phyloP scores from a whole-genome alignment of 2,329 filamentous ascomycete genomes.

The Talaromyces sp. region DNA sequence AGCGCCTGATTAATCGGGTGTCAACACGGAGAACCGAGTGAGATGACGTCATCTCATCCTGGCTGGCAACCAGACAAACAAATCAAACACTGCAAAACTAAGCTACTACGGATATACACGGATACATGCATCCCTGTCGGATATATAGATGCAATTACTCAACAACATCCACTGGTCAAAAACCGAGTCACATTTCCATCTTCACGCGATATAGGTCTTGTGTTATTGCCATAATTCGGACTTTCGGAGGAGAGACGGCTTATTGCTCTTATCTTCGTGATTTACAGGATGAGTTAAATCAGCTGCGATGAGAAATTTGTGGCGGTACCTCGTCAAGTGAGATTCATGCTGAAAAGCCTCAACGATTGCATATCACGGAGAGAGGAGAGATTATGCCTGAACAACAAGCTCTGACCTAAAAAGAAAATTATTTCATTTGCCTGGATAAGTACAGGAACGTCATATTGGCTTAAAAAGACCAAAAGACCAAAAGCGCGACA shows the following conservation, averaged over 20 bases:
- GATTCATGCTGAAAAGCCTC: too few species aligned
- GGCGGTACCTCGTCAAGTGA: too few species aligned
- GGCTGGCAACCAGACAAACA: background rate
- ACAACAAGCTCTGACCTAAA: too few species aligned
- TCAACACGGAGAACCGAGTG: background rate
- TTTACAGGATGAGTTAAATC: too few species aligned
- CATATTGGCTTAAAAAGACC: background rate
- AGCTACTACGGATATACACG: background rate
- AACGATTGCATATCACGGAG: too few species aligned
- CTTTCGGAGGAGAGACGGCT: background rate
- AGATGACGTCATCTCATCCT: background rate
- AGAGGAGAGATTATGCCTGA: too few species aligned
- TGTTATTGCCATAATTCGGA: background rate
- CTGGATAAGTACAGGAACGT: background rate
- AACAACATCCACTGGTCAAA: background rate
- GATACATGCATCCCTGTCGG: background rate
- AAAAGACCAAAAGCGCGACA: background rate
- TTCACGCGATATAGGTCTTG: background rate
- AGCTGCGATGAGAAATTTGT: too few species aligned
- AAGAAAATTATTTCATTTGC: too few species aligned
- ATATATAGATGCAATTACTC: background rate
- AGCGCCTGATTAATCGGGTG: background rate
- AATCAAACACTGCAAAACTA: background rate
- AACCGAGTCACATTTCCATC: background rate
- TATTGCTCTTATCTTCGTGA: background rate